These are phyloP conservation scores for Colletotrichum chrysophilum DNA, from an alignment of 2,329 filamentous ascomycete genomes.

Conservation along the genomic window DNA sequence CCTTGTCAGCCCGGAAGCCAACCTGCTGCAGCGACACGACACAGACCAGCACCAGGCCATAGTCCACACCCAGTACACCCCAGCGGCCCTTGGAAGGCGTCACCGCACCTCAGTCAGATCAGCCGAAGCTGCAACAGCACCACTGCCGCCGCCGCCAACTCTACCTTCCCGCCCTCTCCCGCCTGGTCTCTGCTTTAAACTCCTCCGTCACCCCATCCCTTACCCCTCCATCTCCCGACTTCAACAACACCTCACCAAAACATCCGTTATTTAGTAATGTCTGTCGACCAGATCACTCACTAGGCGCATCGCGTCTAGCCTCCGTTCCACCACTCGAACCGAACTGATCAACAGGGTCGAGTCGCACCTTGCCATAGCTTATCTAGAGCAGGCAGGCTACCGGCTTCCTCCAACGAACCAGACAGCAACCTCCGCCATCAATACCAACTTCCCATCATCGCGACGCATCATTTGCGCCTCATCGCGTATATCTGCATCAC, in stretches of 20 bases:
- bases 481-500: background rate
- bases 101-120: conserved; percentile 12
- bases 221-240: background rate
- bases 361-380: conserved; percentile 13
- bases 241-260: background rate
- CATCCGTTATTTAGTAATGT: conserved; percentile 17
- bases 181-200: conserved; percentile 11
- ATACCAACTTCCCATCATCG: background rate
- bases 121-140: conserved; percentile 18
- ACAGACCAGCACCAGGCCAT: background rate
- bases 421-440: conserved; percentile 1
- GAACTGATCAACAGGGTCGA: conserved; percentile 21
- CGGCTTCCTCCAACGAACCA: conserved; percentile 10
- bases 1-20: background rate
- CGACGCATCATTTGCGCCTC: conserved; percentile 4
- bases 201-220: conserved; percentile 13
- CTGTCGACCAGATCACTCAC: conserved; percentile 20
- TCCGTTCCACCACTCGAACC: conserved; percentile 13
- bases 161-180: background rate
- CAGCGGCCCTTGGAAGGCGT: conserved; percentile 6
- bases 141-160: background rate
- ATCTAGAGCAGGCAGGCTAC: conserved; percentile 3
- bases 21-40: background rate
- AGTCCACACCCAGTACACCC: background rate
- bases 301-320: conserved; percentile 25